Percentiles rank a stretch among this genome's conserved stretches.
phyloP scores from a whole-genome alignment of 2,329 filamentous ascomycete genomes.

The Neocatenulostroma microsporum region DNA sequence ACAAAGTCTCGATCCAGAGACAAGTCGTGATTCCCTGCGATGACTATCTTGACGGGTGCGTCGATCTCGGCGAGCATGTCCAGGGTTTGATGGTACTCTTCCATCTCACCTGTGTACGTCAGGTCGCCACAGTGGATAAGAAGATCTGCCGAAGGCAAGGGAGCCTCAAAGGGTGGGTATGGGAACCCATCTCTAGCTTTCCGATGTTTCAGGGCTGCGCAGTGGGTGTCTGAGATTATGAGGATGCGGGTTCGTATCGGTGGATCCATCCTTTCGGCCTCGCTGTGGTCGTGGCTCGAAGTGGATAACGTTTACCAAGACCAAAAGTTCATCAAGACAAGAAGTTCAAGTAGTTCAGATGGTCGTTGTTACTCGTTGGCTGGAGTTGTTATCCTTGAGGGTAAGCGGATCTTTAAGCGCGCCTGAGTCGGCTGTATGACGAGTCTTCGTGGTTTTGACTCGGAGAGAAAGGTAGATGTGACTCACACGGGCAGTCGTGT shows the following conservation, averaged over 20 bases:
- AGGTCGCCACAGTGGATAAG: conserved; percentile 54
- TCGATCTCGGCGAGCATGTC: conserved; percentile 42
- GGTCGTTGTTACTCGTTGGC: too few relatives aligned
- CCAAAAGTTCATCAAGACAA: too few relatives aligned
- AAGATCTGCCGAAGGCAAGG: conserved; percentile 46
- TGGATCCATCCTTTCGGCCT: too few relatives aligned
- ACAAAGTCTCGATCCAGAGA: conserved; percentile 40
- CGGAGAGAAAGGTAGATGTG: too few relatives aligned
- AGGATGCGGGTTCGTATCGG: conserved; percentile 32
- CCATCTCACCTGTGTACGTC: conserved; percentile 43
- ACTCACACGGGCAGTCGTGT: too few relatives aligned
- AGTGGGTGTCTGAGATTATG: conserved; percentile 40
- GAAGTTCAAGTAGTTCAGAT: too few relatives aligned
- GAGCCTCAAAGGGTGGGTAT: conserved; percentile 21
- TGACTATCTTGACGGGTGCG: conserved; percentile 53
- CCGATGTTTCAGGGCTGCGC: conserved; percentile 10
- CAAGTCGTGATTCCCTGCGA: conserved; percentile 57
- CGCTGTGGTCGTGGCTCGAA: too few relatives aligned
- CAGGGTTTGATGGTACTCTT: conserved; percentile 43
- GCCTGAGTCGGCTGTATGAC: too few relatives aligned
- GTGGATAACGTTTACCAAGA: too few relatives aligned
- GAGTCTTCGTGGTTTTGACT: too few relatives aligned
- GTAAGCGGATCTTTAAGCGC: too few relatives aligned
- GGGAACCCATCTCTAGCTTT: neutral
- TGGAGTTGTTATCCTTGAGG: too few relatives aligned